A percentile compares a stretch with the other conserved stretches of the same genome.
phyloP scores from a whole-genome alignment of 441 rosid species.

The Erodium texanum region DNA sequence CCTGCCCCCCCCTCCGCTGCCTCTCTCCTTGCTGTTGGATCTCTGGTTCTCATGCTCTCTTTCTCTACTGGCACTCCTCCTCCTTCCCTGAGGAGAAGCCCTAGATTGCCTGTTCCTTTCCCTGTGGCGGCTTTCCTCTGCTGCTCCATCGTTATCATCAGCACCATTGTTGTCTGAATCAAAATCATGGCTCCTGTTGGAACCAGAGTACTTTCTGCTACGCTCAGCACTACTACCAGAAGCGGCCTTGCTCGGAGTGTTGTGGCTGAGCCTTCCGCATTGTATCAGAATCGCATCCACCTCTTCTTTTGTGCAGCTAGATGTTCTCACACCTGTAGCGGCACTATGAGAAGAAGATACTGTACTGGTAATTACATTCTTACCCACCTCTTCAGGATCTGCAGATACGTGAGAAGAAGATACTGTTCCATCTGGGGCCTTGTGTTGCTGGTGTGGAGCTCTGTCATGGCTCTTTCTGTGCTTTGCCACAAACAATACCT shows the following conservation, averaged over 20 bases:
- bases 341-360: constrained; percentile 7
- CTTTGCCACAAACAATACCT: constrained; percentile 1
- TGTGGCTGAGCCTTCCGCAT: constrained; percentile 66
- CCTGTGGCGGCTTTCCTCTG: constrained; percentile 31
- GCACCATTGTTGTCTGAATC: constrained; percentile 46
- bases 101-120: constrained; percentile 39
- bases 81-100: constrained; percentile 34
- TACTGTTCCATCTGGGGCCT: background rate
- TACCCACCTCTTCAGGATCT: constrained; percentile 20
- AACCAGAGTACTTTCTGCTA: constrained; percentile 51
- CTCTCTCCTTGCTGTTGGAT: constrained; percentile 59
- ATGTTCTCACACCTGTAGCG: constrained; percentile 36
- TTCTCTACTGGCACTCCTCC: constrained; percentile 85
- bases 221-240: constrained; percentile 9
- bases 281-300: constrained; percentile 87
- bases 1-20: constrained; percentile 31
- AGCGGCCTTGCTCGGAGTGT: background rate
- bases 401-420: background rate
- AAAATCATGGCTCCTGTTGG: constrained; percentile 53
- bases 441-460: constrained; percentile 23
- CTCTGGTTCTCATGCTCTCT: constrained; percentile 33
- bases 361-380: background rate
- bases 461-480: constrained; percentile 26
- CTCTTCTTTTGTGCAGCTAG: constrained; percentile 61
- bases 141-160: constrained; percentile 23